Evolutionary conservation across 2,329 filamentous ascomycete genomes (phyloP).

Genomic region (Tolypocladium inflatum): DNA sequence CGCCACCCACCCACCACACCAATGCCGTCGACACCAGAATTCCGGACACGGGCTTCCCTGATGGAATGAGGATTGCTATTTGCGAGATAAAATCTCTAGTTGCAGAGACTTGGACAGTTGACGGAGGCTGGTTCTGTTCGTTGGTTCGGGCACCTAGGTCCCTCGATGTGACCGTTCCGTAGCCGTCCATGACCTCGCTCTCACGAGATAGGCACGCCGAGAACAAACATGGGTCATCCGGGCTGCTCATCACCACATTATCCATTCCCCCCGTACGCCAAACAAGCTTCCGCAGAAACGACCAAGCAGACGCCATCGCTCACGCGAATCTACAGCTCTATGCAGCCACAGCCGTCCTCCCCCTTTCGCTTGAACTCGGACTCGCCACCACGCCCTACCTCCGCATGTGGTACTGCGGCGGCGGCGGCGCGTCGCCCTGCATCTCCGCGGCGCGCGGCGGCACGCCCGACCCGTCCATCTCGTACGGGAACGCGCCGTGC

Average conservation of each 20-base stretch:
- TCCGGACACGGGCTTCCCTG: too few relatives aligned
- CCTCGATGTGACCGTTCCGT: not conserved
- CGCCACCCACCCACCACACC: not conserved
- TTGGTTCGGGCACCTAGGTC: not conserved
- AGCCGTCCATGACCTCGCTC: not conserved
- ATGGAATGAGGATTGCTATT: too few relatives aligned
- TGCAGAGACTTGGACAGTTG: too few relatives aligned
- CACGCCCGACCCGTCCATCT: constrained; percentile 8
- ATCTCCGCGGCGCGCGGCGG: constrained; percentile 4
- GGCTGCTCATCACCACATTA: not conserved
- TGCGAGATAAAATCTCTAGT: too few relatives aligned
- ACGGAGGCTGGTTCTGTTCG: not conserved
- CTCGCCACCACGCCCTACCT: not conserved
- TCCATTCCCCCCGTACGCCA: not conserved
- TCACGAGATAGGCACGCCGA: not conserved
- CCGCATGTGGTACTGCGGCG: not conserved
- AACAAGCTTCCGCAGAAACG: not conserved
- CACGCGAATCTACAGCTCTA: not conserved
- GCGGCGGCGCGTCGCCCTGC: constrained; percentile 4
- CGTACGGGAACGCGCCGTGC: constrained; percentile 1
- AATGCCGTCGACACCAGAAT: not conserved
- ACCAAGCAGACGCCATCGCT: not conserved
- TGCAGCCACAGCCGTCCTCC: not conserved
- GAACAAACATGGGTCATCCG: too few relatives aligned
- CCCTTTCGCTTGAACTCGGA: not conserved